Percentiles rank a stretch among this genome's conserved stretches.
These are phyloP conservation scores for Geotrichum aggregatum DNA, from an alignment of 1,139 yeast species.

Conservation along the genomic window DNA sequence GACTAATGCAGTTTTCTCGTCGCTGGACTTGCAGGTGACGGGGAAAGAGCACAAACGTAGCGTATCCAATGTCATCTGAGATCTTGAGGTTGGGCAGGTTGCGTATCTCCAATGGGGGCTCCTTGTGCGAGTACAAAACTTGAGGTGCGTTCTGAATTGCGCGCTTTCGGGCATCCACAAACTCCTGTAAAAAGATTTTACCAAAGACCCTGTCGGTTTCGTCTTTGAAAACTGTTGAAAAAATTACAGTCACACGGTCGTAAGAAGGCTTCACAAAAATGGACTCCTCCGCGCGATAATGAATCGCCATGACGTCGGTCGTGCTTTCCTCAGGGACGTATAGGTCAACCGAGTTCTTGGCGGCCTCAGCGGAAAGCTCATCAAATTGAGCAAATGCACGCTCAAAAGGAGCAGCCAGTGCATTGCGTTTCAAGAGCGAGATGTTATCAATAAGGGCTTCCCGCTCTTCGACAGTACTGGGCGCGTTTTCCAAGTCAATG, in stretches of 20 bases:
- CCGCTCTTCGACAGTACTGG: slow-evolving; percentile 45
- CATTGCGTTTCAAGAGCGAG: slow-evolving; percentile 74
- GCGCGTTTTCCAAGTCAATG: slow-evolving; percentile 53
- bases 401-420: slow-evolving; percentile 91
- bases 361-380: slow-evolving; percentile 49
- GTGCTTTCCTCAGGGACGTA: slow-evolving; percentile 49
- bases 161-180: slow-evolving; percentile 94
- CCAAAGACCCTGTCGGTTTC: slow-evolving; percentile 96
- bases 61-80: slow-evolving; percentile 41
- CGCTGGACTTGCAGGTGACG: slow-evolving; percentile 71
- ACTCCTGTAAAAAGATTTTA: slow-evolving; percentile 91
- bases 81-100: slow-evolving; percentile 36
- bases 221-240: slow-evolving; percentile 90
- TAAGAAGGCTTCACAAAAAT: slow-evolving; percentile 87
- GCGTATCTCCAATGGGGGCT: slow-evolving; percentile 88
- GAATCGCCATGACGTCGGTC: slow-evolving; percentile 65
- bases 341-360: slow-evolving; percentile 51
- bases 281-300: slow-evolving; percentile 90
- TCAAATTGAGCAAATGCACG: slow-evolving; percentile 78
- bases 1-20: slow-evolving; percentile 79
- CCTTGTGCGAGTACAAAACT: slow-evolving; percentile 82
- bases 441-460: slow-evolving; percentile 56
- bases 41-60: slow-evolving; percentile 53
- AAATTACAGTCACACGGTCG: slow-evolving; percentile 94
- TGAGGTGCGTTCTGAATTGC: slow-evolving; percentile 98